Base-by-base conservation (phyloP, 805 yeast species). In the Cyberlindnera galapagoensis region DNA sequence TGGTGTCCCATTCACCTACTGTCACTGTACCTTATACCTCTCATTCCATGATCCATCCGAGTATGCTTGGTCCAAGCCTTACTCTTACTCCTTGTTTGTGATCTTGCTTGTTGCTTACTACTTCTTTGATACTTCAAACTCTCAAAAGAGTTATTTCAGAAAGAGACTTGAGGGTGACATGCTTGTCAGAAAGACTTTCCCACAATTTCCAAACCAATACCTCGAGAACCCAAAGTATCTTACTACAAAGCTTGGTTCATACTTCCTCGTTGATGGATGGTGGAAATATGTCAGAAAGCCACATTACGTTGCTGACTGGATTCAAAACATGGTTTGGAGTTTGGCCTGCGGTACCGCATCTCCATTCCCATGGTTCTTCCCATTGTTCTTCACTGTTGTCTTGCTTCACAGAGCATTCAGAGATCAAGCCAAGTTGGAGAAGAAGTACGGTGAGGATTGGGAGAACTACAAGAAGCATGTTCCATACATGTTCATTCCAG, bases 1-100 rank as follows among this genome's bases (percentile, higher is more conserved):
- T 20, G 98, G 98, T 51, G 98, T 92, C 25, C 98, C 98, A 30
- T 92, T 79, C 76, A 90, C 97, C 26, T 92, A 92, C 66, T 86
- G 97, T 61, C 96, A 87, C 55, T 80, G 94, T 59, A 84, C 95
- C 9, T 67, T 92, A 50, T 92, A 63, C 66, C 63, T 92, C 50
- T 78, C 77, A 46, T 76, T 77, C 63, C 95, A 85, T 60, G 71
- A 84, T 36, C 97, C 97, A 28, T 47, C 63, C 13, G 95, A 84
- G 56, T 92, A 92, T 63, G 58, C 69, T 28, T 76, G 90, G 83
- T 71, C 90, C 6, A 58, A 70, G 24, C 38, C 45, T 7, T 85
- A 80, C 68, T 76, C 76, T 58, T 51, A 63, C 13, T 53, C 69
- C 22, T 63, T 87, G 43, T 74, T 74, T 51, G 63, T 65, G 7